A percentile compares a stretch with the other conserved stretches of the same genome.
phyloP scores from a whole-genome alignment of 108 stramenopile species.

The Pseudonitzschia multiseries region DNA sequence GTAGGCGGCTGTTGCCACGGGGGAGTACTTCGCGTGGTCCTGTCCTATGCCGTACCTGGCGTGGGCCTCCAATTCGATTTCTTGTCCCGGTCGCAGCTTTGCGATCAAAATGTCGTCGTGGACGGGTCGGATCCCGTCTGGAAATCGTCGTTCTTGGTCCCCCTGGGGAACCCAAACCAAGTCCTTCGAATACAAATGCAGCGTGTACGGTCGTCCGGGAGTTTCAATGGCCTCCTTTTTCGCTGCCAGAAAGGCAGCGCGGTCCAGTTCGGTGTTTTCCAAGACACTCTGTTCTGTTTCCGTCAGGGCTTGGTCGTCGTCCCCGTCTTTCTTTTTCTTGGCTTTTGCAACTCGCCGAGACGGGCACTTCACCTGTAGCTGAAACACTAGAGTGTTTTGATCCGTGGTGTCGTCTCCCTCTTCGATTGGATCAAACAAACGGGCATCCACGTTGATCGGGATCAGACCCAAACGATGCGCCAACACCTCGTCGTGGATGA shows the following conservation, averaged over 20 bases:
- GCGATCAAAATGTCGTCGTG: constrained; percentile 94
- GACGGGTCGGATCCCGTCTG: constrained; percentile 63
- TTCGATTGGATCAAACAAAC: constrained; percentile 68
- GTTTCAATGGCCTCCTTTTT: constrained; percentile 58
- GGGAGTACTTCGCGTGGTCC: constrained; percentile 98
- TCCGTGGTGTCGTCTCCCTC: constrained; percentile 75
- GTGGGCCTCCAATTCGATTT: constrained; percentile 90
- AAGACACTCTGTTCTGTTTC: constrained; percentile 33
- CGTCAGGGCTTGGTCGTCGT: constrained; percentile 24
- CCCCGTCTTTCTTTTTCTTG: constrained; percentile 27
- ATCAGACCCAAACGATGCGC: constrained; percentile 93
- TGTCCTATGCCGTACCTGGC: constrained; percentile 87
- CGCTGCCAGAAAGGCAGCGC: constrained; percentile 30
- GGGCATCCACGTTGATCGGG: constrained; percentile 82
- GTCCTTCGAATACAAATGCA: constrained; percentile 78
- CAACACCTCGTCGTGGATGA: constrained; percentile 95
- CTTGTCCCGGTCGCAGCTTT: constrained; percentile 94
- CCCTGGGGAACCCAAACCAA: constrained; percentile 93
- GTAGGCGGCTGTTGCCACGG: constrained; percentile 96
- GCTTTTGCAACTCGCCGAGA: constrained; percentile 24
- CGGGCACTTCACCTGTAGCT: constrained; percentile 72
- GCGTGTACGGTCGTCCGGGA: constrained; percentile 79
- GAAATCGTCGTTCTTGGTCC: constrained; percentile 75
- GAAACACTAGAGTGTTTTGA: constrained; percentile 91
- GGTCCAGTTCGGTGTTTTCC: constrained; percentile 51